Percentiles rank a stretch among this genome's conserved stretches.
Evolutionary conservation across 73 alveolate genomes (phyloP).

Genomic region (Symbiodinium pilosum): DNA sequence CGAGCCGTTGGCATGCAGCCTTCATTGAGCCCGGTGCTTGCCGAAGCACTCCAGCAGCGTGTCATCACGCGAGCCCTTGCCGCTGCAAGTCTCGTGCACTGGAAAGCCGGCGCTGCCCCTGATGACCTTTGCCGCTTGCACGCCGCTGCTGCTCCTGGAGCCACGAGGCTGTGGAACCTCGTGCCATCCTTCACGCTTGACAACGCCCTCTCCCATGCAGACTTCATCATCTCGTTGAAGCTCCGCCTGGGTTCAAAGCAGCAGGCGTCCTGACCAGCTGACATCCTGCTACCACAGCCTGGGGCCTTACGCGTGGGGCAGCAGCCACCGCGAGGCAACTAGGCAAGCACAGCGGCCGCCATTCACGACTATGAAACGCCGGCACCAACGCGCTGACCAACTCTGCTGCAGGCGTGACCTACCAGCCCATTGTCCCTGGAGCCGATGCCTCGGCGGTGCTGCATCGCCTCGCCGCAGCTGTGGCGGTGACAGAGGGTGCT

Average conservation of each 20-base stretch:
- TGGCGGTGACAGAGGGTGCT: no score
- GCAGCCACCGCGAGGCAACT: slow-evolving; percentile 22
- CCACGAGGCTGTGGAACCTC: neutral
- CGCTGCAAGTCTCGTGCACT: neutral
- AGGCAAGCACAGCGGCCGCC: neutral
- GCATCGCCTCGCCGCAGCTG: no score
- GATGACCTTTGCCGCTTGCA: slow-evolving; percentile 36
- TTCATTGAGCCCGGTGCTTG: neutral
- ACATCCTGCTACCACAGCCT: neutral
- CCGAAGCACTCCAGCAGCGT: neutral
- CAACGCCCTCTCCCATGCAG: neutral
- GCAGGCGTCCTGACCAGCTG: slow-evolving; percentile 8
- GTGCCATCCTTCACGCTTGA: neutral
- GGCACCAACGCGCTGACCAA: neutral
- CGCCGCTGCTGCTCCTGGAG: slow-evolving; percentile 5
- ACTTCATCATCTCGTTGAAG: neutral
- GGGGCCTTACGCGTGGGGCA: slow-evolving; percentile 17
- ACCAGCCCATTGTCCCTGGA: neutral
- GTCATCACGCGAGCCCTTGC: neutral
- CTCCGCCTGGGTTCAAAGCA: neutral
- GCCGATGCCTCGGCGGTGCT: no score
- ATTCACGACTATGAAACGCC: slow-evolving; percentile 7
- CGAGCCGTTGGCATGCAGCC: neutral
- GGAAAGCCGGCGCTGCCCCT: slow-evolving; percentile 26
- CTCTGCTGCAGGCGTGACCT: neutral